Evolutionary conservation across 2,329 filamentous ascomycete genomes (phyloP), one percentile per base, ranked within the genome.

Genomic region (Penicillium polonicum): DNA sequence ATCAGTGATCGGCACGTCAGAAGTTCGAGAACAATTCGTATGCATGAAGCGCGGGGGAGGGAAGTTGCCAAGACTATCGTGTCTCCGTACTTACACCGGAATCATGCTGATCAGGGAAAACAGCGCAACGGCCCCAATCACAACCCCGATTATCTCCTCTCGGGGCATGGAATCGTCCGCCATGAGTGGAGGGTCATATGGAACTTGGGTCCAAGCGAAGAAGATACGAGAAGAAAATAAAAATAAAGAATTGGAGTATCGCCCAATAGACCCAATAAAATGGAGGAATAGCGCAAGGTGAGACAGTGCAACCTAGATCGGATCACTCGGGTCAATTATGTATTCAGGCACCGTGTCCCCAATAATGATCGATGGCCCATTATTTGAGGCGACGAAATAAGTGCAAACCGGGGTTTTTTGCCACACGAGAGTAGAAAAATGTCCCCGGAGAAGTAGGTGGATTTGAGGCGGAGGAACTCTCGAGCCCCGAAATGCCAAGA

Each of bases 91-190:
- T 67, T 48, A 72, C 70, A 72, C 63, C 19, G 70, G 70, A 44
- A 72, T 46, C 31, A 67, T 31, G 59, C 68, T 72, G 57, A 72
- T 68, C 33, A 66, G 48, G 41, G 57, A 63, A 53, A 72, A 70
- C 35, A 71, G 52, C 21, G 65, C 56, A 23, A 72, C 60, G 15
- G 67, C 70, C 36, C 69, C 70, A 62, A 71, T 64, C 48, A 72
- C 63, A 43, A 72, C 64, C 25, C 70, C 68, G 38, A 70, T 62
- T 21, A 72, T 57, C 54, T 70, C 66, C 31, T 61, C 62, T 49
- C 58, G 55, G 21, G 68, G 62, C 42, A 67, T 39, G 19, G 57
- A 45, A 41, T 64, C 46, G 33, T 58, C 62, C 21, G 60, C 59
- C 69, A 72, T 71, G 31, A 49, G 58, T 60, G 60, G 60, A 31